Conservation (phyloP, 179 eudicot species). For the Camellia oleifera region DNA sequence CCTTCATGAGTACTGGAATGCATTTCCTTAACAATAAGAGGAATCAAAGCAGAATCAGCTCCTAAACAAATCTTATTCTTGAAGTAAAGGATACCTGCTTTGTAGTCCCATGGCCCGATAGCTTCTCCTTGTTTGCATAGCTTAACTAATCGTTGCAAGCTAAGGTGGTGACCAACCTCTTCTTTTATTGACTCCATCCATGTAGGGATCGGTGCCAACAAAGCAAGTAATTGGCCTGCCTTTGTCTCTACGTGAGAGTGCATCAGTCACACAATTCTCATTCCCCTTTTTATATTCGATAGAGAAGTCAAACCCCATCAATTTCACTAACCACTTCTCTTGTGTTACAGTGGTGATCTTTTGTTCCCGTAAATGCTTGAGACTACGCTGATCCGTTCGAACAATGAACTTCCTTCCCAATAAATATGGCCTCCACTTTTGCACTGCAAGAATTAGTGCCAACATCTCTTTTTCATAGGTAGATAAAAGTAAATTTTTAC, state of each 20-base stretch:
- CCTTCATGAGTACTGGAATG: background rate
- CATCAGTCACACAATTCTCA: background rate
- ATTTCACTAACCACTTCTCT: background rate
- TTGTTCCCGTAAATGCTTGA: background rate
- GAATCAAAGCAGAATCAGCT: background rate
- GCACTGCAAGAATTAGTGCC: background rate
- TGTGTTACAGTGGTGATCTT: background rate
- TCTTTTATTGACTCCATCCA: background rate
- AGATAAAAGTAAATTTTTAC: background rate
- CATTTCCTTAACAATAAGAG: background rate
- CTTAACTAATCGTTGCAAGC: background rate
- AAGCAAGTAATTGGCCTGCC: background rate
- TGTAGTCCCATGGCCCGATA: background rate
- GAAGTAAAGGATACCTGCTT: background rate
- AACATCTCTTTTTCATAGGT: slow-evolving; percentile 5
- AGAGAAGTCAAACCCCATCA: background rate
- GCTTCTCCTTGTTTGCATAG: background rate
- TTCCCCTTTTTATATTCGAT: background rate
- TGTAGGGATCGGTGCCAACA: background rate
- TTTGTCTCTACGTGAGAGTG: background rate
- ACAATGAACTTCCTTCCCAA: background rate
- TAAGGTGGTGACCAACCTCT: background rate
- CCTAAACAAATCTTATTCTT: background rate
- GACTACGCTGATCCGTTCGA: background rate
- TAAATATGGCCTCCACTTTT: background rate